A percentile compares a stretch with the other conserved stretches of the same genome.
These are phyloP conservation scores for Salix koriyanagi DNA, from an alignment of 345 rosid genomes.

Conservation along the genomic window DNA sequence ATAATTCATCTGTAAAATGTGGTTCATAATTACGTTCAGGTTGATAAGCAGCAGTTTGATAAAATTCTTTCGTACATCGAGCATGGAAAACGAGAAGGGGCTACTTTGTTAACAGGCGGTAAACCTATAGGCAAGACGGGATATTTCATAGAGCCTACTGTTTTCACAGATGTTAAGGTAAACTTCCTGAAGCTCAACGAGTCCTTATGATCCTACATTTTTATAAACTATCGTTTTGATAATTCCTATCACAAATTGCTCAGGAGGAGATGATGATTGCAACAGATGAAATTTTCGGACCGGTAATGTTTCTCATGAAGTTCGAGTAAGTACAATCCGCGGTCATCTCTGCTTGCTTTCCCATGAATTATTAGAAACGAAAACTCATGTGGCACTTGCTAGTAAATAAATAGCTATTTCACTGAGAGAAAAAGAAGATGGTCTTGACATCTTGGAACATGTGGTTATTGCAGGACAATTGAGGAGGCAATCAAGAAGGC, in stretches of 20 bases:
- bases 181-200: background rate
- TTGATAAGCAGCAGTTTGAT: constrained; percentile 51
- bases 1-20: no score
- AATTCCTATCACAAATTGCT: background rate
- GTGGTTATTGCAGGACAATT: constrained; percentile 40
- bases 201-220: background rate
- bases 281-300: constrained; percentile 80
- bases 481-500: constrained; percentile 65
- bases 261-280: constrained; percentile 71
- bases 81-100: constrained; percentile 70
- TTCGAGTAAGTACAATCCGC: constrained; percentile 46
- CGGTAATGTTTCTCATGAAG: constrained; percentile 68
- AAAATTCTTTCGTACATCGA: constrained; percentile 61
- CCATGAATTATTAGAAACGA: no score
- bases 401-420: no score
- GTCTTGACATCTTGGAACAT: no score
- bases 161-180: constrained; percentile 67
- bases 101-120: constrained; percentile 62
- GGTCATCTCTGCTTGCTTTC: no score
- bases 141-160: constrained; percentile 57
- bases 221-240: background rate
- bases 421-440: no score
- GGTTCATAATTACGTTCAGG: constrained; percentile 25
- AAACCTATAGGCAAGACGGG: constrained; percentile 50
- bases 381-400: no score